A percentile compares a stretch with the other conserved stretches of the same genome.
Conservation (phyloP, 1,284 basidiomycete species). For the Tilletia caries region DNA sequence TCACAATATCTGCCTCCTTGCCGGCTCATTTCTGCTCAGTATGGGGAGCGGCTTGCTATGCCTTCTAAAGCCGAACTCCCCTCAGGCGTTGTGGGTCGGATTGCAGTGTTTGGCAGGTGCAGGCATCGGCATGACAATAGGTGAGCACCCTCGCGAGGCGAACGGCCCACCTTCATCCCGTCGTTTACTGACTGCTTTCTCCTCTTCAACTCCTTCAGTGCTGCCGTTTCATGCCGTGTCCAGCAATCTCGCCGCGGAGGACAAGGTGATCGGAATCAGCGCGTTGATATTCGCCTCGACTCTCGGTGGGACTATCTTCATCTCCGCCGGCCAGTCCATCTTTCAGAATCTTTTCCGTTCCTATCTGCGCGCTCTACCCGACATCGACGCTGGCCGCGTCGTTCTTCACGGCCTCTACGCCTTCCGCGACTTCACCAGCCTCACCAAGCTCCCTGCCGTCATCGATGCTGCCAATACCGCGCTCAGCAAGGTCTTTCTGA, state of each 20-base stretch:
- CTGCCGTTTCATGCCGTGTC: conserved; percentile 31
- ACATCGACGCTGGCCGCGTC: conserved; percentile 19
- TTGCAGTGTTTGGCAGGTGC: too few species aligned
- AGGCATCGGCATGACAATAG: too few species aligned
- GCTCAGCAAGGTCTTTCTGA: conserved; percentile 25
- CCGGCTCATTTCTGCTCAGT: too few species aligned
- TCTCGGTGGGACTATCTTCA: conserved; percentile 29
- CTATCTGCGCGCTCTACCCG: conserved; percentile 22
- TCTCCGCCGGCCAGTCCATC: conserved; percentile 26
- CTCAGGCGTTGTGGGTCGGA: too few species aligned
- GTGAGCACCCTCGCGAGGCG: too few species aligned
- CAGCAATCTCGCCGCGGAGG: conserved; percentile 19
- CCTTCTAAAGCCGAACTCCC: too few species aligned
- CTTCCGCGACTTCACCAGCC: conserved; percentile 25
- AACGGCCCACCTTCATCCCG: background rate
- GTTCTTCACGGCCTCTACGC: conserved; percentile 26
- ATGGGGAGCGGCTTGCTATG: too few species aligned
- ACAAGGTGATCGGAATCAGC: conserved; percentile 28
- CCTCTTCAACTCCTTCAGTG: conserved; percentile 24
- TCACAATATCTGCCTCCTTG: background rate
- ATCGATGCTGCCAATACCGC: conserved; percentile 26
- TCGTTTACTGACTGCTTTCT: background rate
- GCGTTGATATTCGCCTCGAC: conserved; percentile 36
- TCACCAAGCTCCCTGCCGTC: conserved; percentile 18
- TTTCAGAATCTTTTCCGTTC: conserved; percentile 33